These are phyloP conservation scores for Phytophthora pistaciae DNA, from an alignment of 352 stramenopile species.

Conservation along the genomic window DNA sequence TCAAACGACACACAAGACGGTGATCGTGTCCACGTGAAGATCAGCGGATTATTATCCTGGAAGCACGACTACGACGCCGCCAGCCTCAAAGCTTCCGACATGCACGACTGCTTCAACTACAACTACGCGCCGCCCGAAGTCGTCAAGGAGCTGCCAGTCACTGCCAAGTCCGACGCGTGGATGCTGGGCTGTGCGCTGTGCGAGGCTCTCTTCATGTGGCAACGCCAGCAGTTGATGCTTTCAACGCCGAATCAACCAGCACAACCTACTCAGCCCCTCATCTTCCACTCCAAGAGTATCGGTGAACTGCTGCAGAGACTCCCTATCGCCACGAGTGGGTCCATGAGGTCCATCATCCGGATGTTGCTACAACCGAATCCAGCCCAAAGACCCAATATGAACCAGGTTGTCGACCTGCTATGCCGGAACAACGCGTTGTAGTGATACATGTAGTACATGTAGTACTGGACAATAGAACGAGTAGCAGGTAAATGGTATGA, in stretches of 20 bases:
- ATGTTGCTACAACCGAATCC: constrained; percentile 76
- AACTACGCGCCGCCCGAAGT: constrained; percentile 55
- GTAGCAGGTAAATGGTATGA: neutral
- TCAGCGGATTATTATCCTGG: constrained; percentile 53
- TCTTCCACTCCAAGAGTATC: constrained; percentile 54
- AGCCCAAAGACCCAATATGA: constrained; percentile 63
- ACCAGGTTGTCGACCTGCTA: constrained; percentile 65
- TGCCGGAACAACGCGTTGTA: constrained; percentile 13
- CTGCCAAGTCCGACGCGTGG: constrained; percentile 64
- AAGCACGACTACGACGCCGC: constrained; percentile 50
- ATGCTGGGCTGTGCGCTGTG: constrained; percentile 72
- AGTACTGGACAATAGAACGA: neutral
- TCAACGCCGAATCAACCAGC: constrained; percentile 13
- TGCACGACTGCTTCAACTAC: constrained; percentile 51
- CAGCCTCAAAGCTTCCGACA: constrained; percentile 36
- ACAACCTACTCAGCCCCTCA: constrained; percentile 9
- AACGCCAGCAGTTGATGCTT: constrained; percentile 42
- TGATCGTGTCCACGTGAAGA: constrained; percentile 30
- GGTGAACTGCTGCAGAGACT: constrained; percentile 56
- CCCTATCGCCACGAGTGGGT: constrained; percentile 51
- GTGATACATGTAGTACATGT: neutral
- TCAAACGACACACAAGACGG: constrained; percentile 2
- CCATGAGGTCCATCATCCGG: constrained; percentile 60
- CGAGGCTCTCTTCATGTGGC: constrained; percentile 66
- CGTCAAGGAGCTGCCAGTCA: constrained; percentile 35